These are phyloP conservation scores for Fomitopsis pulvina DNA, from an alignment of 768 basidiomycete genomes.

Conservation along the genomic window DNA sequence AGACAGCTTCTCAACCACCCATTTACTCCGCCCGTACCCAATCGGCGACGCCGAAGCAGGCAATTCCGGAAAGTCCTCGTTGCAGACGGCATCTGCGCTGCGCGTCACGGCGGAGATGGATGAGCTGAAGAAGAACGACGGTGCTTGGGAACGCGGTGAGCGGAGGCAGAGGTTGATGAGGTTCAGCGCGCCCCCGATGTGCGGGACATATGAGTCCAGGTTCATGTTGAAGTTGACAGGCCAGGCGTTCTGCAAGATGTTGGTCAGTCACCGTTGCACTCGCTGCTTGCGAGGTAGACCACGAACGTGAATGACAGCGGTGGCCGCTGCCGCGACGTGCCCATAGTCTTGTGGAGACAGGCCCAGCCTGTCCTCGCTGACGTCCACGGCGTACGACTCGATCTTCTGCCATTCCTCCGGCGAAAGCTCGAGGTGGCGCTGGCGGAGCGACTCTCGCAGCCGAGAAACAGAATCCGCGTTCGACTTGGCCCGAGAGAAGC, in stretches of 20 bases:
- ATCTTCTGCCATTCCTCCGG: conserved; percentile 23
- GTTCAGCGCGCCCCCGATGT: conserved; percentile 43
- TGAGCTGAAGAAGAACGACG: conserved; percentile 46
- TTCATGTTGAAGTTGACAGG: conserved; percentile 48
- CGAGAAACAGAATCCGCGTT: conserved; percentile 37
- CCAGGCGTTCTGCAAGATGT: conserved; percentile 40
- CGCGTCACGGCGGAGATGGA: conserved; percentile 36
- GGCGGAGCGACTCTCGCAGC: conserved; percentile 33
- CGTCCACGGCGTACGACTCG: conserved; percentile 36
- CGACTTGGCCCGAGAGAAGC: conserved; percentile 42
- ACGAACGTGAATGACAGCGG: conserved; percentile 40
- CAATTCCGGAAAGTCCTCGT: conserved; percentile 28
- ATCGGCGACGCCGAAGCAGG: conserved; percentile 30
- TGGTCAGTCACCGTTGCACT: background rate
- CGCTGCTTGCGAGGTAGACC: background rate
- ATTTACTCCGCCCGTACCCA: conserved; percentile 38
- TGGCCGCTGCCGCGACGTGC: conserved; percentile 28
- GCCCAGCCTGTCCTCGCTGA: conserved; percentile 35
- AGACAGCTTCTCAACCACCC: conserved; percentile 48
- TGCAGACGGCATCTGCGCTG: conserved; percentile 23
- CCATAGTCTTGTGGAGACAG: conserved; percentile 30
- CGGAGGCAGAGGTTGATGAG: conserved; percentile 41
- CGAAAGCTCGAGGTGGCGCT: conserved; percentile 25
- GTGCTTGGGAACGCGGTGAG: conserved; percentile 25
- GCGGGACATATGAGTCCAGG: conserved; percentile 38